Evolutionary conservation across 106 monocot genomes (phyloP).

Genomic region (Platanthera zijinensis): DNA sequence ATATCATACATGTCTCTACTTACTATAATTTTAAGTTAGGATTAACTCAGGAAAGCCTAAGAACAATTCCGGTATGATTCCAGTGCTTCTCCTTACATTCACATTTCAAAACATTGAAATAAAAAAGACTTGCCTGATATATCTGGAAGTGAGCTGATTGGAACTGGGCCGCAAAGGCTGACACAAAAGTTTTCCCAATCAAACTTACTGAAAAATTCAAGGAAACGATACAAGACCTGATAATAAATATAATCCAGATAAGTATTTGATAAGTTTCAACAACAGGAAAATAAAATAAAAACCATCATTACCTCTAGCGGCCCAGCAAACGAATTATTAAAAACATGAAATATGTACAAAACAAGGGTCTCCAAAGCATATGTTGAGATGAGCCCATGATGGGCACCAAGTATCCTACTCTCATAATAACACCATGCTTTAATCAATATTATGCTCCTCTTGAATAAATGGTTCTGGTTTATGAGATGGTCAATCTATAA

Average conservation of each 20-base stretch:
- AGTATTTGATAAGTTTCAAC: background rate
- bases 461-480: slow-evolving; percentile 77
- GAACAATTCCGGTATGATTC: too few species aligned
- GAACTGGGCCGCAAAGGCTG: slow-evolving; percentile 70
- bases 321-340: slow-evolving; percentile 81
- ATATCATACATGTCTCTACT: too few species aligned
- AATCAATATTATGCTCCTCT: slow-evolving; percentile 92
- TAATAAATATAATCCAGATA: slow-evolving; percentile 5
- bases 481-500: slow-evolving; percentile 74
- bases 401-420: slow-evolving; percentile 91
- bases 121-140: slow-evolving; percentile 31
- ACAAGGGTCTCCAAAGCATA: slow-evolving; percentile 96
- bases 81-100: too few species aligned
- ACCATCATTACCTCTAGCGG: slow-evolving; percentile 78
- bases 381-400: slow-evolving; percentile 97
- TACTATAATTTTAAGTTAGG: too few species aligned
- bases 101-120: background rate
- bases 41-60: too few species aligned
- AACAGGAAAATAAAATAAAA: background rate
- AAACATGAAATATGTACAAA: slow-evolving; percentile 95
- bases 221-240: slow-evolving; percentile 91
- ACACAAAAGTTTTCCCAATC: slow-evolving; percentile 97
- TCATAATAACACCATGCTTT: slow-evolving; percentile 97
- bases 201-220: slow-evolving; percentile 98
- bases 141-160: slow-evolving; percentile 56